Base-by-base conservation (phyloP, 345 rosid species). In the Aquilaria yunnanensis region DNA sequence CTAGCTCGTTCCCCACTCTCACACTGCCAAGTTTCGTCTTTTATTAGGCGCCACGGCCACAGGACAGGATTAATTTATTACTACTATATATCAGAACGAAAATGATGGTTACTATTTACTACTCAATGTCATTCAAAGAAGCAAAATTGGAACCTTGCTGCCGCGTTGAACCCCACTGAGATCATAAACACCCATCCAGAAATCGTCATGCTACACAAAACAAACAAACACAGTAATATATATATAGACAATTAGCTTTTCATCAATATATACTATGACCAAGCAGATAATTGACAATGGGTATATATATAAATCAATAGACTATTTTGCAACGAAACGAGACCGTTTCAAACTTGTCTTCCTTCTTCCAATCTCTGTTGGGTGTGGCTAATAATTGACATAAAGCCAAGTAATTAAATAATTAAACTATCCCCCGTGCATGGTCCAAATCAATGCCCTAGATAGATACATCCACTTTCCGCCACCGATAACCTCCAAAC, bases 1-100 rank as follows among this genome's bases (percentile, higher is more conserved):
- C 97, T 12, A 85, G 85, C 68, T 87, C 97, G 46, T 90, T 90
- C 72, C 88, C 82, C 32, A 85, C 95, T 67, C 97, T 78, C 57
- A 87, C 97, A 61, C 97, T 87, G 77, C 58, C 23, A 56, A 43
- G 32, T 55, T 55, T 2, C 12, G 32, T 41, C 3, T 30, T 23
- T 16, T 29, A 12, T 13, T 13, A 23, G 23, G 23, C 23, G 23
- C 23, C 23, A 23, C 23, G 1, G 23, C 23, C 23, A 23, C 23
- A 23, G 23, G 23, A 23, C 23, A 23, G 23, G 23, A 23, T 23
- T 23, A 23, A 23, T 23, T 23, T 23, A 23, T 23, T 23, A 23
- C 30, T 14, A 46, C 30, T 14, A 46, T 45, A 1, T 46, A 47
- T 55, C 0, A 6, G 14, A 23, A 67, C 33, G 47, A 57, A 14